A percentile compares a stretch with the other conserved stretches of the same genome.
These are phyloP conservation scores for Cladophialophora chaetospira DNA, from an alignment of 2,329 filamentous ascomycete genomes.

Conservation along the genomic window DNA sequence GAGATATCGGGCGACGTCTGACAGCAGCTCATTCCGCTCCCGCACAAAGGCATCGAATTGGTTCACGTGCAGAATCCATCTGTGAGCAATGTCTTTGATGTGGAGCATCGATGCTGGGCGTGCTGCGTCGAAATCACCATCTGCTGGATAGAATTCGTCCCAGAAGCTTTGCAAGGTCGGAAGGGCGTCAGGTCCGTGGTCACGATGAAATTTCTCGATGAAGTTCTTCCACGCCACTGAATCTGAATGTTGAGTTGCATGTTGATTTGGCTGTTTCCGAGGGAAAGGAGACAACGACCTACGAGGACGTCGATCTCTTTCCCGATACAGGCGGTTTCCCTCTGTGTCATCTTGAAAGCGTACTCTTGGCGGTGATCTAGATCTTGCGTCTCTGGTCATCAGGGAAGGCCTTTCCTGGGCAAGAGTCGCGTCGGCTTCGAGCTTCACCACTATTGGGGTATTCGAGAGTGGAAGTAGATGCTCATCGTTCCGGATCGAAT, in stretches of 20 bases:
- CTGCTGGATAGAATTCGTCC: neutral
- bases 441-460: neutral
- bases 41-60: neutral
- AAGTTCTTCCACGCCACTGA: neutral
- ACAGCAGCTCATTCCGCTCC: neutral
- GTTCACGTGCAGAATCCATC: neutral
- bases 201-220: neutral
- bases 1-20: neutral
- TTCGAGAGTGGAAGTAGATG: neutral
- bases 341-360: neutral
- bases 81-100: neutral
- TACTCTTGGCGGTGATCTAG: neutral
- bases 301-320: neutral
- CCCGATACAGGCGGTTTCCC: neutral
- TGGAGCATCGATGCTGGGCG: neutral
- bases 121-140: neutral
- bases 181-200: neutral
- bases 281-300: neutral
- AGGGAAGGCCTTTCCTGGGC: neutral
- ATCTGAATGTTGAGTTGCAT: neutral
- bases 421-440: neutral
- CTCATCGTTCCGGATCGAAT: no score
- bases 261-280: neutral
- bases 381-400: neutral
- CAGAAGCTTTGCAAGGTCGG: neutral